Conservation (phyloP, 2,329 filamentous ascomycete species). For the Fusarium metavorans region DNA sequence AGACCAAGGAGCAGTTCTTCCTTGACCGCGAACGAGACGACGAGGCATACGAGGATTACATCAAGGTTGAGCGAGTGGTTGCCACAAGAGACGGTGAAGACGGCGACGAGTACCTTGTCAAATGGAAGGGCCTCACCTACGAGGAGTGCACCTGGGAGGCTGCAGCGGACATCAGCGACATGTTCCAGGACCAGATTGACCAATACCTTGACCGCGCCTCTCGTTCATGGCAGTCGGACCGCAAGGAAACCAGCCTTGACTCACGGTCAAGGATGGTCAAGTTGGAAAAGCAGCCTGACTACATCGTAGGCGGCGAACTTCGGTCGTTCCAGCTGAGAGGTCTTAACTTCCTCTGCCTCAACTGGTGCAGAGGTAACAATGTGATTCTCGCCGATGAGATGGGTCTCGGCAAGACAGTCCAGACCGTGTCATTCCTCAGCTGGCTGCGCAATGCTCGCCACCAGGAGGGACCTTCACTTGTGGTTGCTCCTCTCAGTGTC, state of each 20-base stretch:
- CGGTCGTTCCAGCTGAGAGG: constrained; percentile 94
- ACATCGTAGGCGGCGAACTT: constrained; percentile 86
- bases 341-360: constrained; percentile 94
- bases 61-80: constrained; percentile 93
- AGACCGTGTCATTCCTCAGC: constrained; percentile 96
- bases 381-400: constrained; percentile 99
- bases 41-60: constrained; percentile 90
- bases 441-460: constrained; percentile 92
- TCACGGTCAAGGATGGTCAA: constrained; percentile 81
- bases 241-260: constrained; percentile 78
- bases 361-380: constrained; percentile 94
- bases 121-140: constrained; percentile 96
- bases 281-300: constrained; percentile 84
- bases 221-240: constrained; percentile 84
- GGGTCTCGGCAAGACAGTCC: constrained; percentile 97
- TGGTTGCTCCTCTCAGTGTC: constrained; percentile 96
- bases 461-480: constrained; percentile 95
- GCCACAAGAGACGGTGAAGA: constrained; percentile 83
- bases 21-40: constrained; percentile 93
- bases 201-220: constrained; percentile 87
- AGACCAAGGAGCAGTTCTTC: constrained; percentile 93
- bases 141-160: constrained; percentile 96
- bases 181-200: constrained; percentile 91
- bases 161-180: constrained; percentile 77
- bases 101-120: constrained; percentile 90